Conservation (phyloP, 768 basidiomycete species). For the Mycena maculata region DNA sequence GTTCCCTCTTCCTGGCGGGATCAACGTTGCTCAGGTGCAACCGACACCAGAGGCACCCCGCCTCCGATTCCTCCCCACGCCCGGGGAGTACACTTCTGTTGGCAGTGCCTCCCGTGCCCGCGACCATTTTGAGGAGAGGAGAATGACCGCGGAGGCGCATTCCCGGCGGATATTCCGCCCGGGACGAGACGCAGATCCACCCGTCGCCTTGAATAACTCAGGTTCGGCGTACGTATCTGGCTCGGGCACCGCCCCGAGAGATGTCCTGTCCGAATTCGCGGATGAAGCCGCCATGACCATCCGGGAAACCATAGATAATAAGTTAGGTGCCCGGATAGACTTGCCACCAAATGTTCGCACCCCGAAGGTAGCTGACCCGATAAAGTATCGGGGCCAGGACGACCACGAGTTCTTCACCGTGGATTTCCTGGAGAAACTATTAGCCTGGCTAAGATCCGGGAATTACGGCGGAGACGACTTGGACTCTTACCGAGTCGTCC, state of each 20-base stretch:
- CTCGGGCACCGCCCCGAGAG: neutral
- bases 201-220: neutral
- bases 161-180: neutral
- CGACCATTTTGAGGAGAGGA: no score
- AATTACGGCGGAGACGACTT: neutral
- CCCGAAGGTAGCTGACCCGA: neutral
- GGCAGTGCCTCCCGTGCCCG: neutral
- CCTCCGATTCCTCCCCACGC: neutral
- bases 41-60: neutral
- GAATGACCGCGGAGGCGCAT: no score
- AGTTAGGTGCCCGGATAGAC: neutral
- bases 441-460: neutral
- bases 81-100: neutral
- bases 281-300: neutral
- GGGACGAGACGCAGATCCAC: neutral
- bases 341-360: neutral
- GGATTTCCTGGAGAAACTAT: slow-evolving; percentile 2
- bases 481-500: neutral
- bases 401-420: slow-evolving; percentile 3
- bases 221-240: neutral
- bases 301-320: neutral
- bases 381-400: neutral
- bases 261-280: neutral
- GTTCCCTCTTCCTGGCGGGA: neutral
- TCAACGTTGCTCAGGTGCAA: neutral